Base-by-base conservation (phyloP, 192 early-diverging fungal species). In the Gryganskiella cystojenkinii region DNA sequence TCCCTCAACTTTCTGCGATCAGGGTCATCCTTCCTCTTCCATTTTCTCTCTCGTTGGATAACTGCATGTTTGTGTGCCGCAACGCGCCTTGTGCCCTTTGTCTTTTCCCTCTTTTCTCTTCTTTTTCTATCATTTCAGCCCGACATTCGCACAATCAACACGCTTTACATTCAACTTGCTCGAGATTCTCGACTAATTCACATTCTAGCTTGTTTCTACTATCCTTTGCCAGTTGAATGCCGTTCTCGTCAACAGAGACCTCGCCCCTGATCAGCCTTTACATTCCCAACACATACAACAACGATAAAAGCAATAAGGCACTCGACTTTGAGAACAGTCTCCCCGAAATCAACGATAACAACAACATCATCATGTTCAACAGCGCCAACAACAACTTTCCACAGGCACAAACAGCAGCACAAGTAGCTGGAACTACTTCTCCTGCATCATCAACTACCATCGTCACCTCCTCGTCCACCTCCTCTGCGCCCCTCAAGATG, bases 401-500 rank as follows among this genome's bases (percentile, higher is more conserved):
- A 50, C 47, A 40, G 13, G 37, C 37, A 40, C 13, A n/a, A n/a
- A n/a, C n/a, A n/a, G n/a, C n/a, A n/a, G n/a, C n/a, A 19, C 28
- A 30, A 17, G 27, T 30, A 33, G 52, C 33, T 54, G 25, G 28
- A 54, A 7, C 52, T 54, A 25, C 55, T 22, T 28, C 55, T 22
- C 6, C 30, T 56, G 55, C 64, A 57, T 5, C 54, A 37, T 31
- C 44, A 19, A 20, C 46, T 15, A 59, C 56, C 22, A 47, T 40
- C 13, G 37, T 9, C 37, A 40, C 37, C 13, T 40, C 37, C 37
- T 40, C 46, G 20, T 30, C 55, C 19, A 40, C 54, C 25, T 3
- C 58, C 60, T 49, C 70, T 64, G 47, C 37, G 54, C 4, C 51
- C 53, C 19, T 27, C 44, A 71, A 71, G 24, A 0, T 63, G 2